Base-by-base conservation (phyloP, 352 stramenopile species). In the Halophytophthora polymorphica region DNA sequence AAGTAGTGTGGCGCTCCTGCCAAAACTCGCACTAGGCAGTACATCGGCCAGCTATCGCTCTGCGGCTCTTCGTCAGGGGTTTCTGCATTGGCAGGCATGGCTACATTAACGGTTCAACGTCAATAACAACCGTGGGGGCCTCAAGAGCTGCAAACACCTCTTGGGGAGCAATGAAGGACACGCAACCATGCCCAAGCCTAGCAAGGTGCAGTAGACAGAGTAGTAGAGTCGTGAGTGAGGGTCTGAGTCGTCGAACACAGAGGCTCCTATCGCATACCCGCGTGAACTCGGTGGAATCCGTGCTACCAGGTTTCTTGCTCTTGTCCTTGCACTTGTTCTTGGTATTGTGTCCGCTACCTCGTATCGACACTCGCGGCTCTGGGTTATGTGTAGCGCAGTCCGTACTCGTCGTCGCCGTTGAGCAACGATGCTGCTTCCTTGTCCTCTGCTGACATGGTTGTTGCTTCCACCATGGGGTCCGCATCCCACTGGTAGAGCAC, bases 381-480 rank as follows among this genome's bases (percentile, higher is more conserved):
- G n/a, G 2, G 37, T 47, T 79, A 91, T 56, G 71, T 88, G 64
- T 91, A 91, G 7, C 77, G 78, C 38, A 90, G 40, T 28, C 81
- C 81, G 44, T 84, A 91, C 51, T 91, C 78, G 18, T 77, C 61
- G 44, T 82, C 73, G 53, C 86, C 68, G 14, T 71, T 73, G 21
- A 93, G 72, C 18, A 94, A 58, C 13, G 83, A 84, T 58, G 80
- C 76, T 7, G 78, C 77, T 50, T 94, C 84, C 56, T 94, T 94
- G 49, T 95, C 84, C 37, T 90, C 84, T 10, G 82, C 84, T 12
- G 82, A 93, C 41, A 73, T 75, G 22, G 84, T 95, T 21, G 80
- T 93, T 21, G 82, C 82, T 60, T 93, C 76, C 28, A 86, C 78
- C 15, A 86, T 77, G 40, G 77, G 80, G 58, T 90, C 77, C 3